Evolutionary conservation across 495 filamentous ascomycete species (phyloP).

Genomic region (Cladorrhinum samala): DNA sequence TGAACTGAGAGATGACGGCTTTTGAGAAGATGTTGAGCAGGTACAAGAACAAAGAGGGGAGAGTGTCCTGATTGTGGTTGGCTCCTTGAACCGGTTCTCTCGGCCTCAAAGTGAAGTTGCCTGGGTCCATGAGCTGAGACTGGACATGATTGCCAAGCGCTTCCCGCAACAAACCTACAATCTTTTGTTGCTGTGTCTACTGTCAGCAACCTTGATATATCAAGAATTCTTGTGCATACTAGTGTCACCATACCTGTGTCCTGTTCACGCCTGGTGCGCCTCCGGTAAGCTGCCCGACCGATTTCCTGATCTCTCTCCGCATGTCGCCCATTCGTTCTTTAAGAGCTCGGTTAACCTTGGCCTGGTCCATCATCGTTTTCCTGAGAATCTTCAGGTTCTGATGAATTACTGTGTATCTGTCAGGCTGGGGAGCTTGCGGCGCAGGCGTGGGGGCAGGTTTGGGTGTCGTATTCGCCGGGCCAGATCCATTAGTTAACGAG

Average conservation of each 20-base stretch:
- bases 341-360: slow-evolving; percentile 38
- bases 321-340: slow-evolving; percentile 68
- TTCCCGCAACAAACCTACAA: slow-evolving; percentile 43
- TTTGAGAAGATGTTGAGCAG: slow-evolving; percentile 80
- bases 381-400: slow-evolving; percentile 66
- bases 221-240: neutral
- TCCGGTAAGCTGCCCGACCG: slow-evolving; percentile 65
- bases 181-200: slow-evolving; percentile 26
- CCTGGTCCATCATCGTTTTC: slow-evolving; percentile 46
- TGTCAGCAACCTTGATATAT: slow-evolving; percentile 6
- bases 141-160: slow-evolving; percentile 36
- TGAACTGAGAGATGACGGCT: slow-evolving; percentile 64
- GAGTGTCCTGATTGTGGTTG: slow-evolving; percentile 44
- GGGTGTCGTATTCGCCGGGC: neutral
- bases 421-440: slow-evolving; percentile 5
- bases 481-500: slow-evolving; percentile 8
- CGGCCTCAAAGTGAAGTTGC: slow-evolving; percentile 55
- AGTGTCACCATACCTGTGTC: slow-evolving; percentile 39
- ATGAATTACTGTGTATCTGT: slow-evolving; percentile 65
- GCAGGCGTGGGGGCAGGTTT: neutral
- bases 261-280: slow-evolving; percentile 56
- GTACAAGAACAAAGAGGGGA: slow-evolving; percentile 72
- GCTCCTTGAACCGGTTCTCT: slow-evolving; percentile 49
- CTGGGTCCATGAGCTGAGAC: slow-evolving; percentile 59
- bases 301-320: slow-evolving; percentile 63